Base-by-base conservation (phyloP, 2,329 filamentous ascomycete genomes). In the Tolypocladium pustulatum region DNA sequence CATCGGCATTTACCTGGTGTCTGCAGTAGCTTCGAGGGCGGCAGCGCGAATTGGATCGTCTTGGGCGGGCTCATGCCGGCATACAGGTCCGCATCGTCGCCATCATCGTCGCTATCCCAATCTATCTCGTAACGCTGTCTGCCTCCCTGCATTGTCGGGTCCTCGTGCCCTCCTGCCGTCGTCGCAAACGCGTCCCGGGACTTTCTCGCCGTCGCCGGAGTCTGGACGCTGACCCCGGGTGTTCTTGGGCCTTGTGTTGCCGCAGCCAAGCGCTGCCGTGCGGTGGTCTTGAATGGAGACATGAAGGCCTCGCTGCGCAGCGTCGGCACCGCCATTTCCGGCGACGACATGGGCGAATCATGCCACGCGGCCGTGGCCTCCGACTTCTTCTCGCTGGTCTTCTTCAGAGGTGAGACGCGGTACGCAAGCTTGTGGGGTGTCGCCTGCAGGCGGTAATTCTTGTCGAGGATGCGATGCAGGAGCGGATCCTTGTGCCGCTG, bases 371-470 rank as follows among this genome's bases (percentile, higher is more conserved):
- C 68, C 9, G 69, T 66, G 51, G 57, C 72, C 72, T 72, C 71
- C 60, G 72, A 71, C 10, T 68, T 69, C 56, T 65, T 63, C 37
- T 57, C 63, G 40, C 55, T 40, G 49, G 43, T 54, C 46, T 58
- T 68, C 60, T 78, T 79, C 57, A 78, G 68, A 1, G 79, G 78
- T 9, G 78, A 80, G 51, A 78, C 71, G 40, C 75, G 75, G 37
- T 71, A 66, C 3, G 72, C 64, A 4, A 70, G 68, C 67, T 85
- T 87, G 64, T 94, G 86, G 0, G 94, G 94, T 12, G 94, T 99
- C 7, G 93, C 91, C 72, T 95, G 90, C 30, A 99, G 81, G 37
- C 93, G 90, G 76, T 96, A 99, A 59, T 89, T 97, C 74, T 95
- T 97, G 77, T 97, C 92, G 6, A 96, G 83, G n/a, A 97, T 81